Base-by-base conservation (phyloP, 2,329 filamentous ascomycete species). In the Fusarium agapanthi region DNA sequence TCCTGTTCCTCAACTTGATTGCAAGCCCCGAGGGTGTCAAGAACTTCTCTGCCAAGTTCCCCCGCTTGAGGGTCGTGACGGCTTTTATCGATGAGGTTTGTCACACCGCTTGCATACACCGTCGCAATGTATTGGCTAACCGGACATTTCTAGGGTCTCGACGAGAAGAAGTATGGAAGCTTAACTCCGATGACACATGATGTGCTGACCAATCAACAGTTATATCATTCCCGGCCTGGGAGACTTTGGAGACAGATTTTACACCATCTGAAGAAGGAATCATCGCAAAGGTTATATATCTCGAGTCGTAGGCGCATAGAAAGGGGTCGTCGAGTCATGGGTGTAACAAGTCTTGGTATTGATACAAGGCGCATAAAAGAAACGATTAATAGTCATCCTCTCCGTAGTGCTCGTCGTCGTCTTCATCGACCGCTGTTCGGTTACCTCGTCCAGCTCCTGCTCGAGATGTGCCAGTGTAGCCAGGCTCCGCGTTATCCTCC, bases 211-310 rank as follows among this genome's bases (percentile, higher is more conserved):
- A 55, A 61, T 69, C 45, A 74, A 72, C 81, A 98, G 95, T 82
- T 98, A 98, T 81, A 98, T 98, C 79, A 90, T 97, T 61, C 95
- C 95, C 34, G 95, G 95, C 34, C 87, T 98, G 24, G 95, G 95
- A 74, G 95, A 98, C 81, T 98, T 98, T 82, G 95, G 95, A 67
- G 95, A 98, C 81, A 88, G 95, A 74, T 98, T 96, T 83, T 98
- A 98, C 83, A 98, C 95, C 62, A 89, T 97, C 82, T 97, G 81
- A 83, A 70, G 53, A 51, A 44, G 43, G 58, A 65, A 48, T 59
- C 53, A 65, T 45, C 48, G 69, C 55, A 38, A 45, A 32, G 59
- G 67, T 66, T 66, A 70, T 54, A 47, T 48, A 54, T 65, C 61
- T 50, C 57, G 59, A 56, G 41, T 69, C 71, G 68, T 44, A 45